Percentiles rank a stretch among this genome's conserved stretches.
These are phyloP conservation scores for Leishmania lainsoni DNA, from an alignment of 208 protist species.

Conservation along the genomic window DNA sequence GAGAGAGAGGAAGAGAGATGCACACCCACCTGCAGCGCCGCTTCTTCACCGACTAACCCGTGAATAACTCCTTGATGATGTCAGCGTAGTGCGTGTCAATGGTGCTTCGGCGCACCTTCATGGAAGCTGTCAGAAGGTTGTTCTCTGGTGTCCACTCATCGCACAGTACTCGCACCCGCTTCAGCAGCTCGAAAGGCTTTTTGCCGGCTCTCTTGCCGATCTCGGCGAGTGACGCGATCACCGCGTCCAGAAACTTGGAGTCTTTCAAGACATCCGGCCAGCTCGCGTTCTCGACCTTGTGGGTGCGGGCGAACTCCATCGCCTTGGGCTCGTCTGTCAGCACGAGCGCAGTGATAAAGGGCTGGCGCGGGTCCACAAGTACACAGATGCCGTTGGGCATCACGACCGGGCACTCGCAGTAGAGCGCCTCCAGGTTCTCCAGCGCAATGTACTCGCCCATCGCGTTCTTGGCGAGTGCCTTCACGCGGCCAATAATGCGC, in stretches of 20 bases:
- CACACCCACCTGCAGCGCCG: background rate
- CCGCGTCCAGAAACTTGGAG: slow-evolving; percentile 37
- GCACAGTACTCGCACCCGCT: slow-evolving; percentile 50
- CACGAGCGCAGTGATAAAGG: slow-evolving; percentile 66
- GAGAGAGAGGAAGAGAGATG: background rate
- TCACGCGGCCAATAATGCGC: slow-evolving; percentile 84
- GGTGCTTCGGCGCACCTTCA: slow-evolving; percentile 70
- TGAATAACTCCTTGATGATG: slow-evolving; percentile 69
- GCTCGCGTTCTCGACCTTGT: slow-evolving; percentile 26
- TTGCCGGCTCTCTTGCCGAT: slow-evolving; percentile 48
- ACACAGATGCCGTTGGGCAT: slow-evolving; percentile 71
- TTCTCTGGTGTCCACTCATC: slow-evolving; percentile 91
- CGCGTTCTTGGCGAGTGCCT: slow-evolving; percentile 88
- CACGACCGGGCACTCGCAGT: slow-evolving; percentile 53
- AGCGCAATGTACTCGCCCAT: slow-evolving; percentile 91
- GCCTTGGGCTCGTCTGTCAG: slow-evolving; percentile 69
- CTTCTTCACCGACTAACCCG: slow-evolving; percentile 17
- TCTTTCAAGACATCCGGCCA: slow-evolving; percentile 47
- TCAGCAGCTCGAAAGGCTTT: slow-evolving; percentile 75
- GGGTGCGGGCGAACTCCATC: slow-evolving; percentile 44
- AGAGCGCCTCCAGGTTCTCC: slow-evolving; percentile 77
- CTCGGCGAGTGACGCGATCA: slow-evolving; percentile 34
- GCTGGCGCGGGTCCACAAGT: slow-evolving; percentile 56
- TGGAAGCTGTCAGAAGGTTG: slow-evolving; percentile 71
- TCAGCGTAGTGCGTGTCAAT: slow-evolving; percentile 70